Base-by-base conservation (phyloP, 1,284 basidiomycete species). In the Takashimella koratensis region DNA sequence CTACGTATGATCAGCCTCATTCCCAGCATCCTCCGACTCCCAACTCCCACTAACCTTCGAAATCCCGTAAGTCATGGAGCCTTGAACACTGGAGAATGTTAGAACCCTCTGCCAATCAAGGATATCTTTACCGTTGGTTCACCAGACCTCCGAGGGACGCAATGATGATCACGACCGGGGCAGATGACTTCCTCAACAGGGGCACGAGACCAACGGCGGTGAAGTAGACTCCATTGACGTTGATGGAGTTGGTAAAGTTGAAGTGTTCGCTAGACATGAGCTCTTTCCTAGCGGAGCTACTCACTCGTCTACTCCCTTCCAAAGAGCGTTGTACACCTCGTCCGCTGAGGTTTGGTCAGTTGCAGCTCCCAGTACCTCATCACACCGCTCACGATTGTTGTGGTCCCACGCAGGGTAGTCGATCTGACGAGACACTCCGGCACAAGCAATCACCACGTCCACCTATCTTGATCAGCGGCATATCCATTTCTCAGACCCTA, bases 161-260 rank as follows among this genome's bases (percentile, higher is more conserved):
- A n/a, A n/a, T n/a, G n/a, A n/a, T n/a, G n/a, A n/a, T n/a, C n/a
- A n/a, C n/a, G n/a, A n/a, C n/a, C n/a, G n/a, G n/a, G n/a, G n/a
- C n/a, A n/a, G n/a, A n/a, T n/a, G n/a, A n/a, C n/a, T n/a, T n/a
- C n/a, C n/a, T n/a, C n/a, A 77, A 65, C 11, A 76, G 62, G 3
- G 74, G 74, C 8, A 77, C 58, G 67, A 77, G 74, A 19, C 73
- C 75, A 50, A 71, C 74, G 3, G 73, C 58, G 10, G 68, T 70
- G 56, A 76, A 77, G 59, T 72, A 69, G 65, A 73, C 72, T 21
- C 67, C 69, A 2, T 70, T 66, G 36, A 64, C 66, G 65, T 76
- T 75, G 63, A 72, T 75, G 19, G 54, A 50, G 60, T 71, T 73
- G 11, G 62, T 66, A 21, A 68, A 55, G n/a, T 58, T 30, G n/a